Conservation (phyloP, 2,329 filamentous ascomycete species). For the Didymella sp. region DNA sequence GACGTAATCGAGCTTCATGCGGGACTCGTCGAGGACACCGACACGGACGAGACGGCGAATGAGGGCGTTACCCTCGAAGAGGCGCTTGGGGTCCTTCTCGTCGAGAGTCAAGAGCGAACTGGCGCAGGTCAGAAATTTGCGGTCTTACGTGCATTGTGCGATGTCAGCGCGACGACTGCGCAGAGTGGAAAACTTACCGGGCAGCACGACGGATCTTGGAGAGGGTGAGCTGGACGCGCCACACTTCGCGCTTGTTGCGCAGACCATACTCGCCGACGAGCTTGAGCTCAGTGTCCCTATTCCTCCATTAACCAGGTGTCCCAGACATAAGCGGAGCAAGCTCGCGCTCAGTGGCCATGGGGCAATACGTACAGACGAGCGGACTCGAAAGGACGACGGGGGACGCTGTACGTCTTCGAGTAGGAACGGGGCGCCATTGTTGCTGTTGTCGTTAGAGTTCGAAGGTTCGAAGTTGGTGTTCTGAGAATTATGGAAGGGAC, state of each 20-base stretch:
- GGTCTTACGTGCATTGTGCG: slow-evolving; percentile 16
- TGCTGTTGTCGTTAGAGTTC: slow-evolving; percentile 41
- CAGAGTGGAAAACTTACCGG: slow-evolving; percentile 69
- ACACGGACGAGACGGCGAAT: slow-evolving; percentile 99
- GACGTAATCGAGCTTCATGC: slow-evolving; percentile 99
- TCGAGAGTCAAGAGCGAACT: slow-evolving; percentile 99
- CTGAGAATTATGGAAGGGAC: slow-evolving; percentile 17
- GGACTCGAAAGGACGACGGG: slow-evolving; percentile 97
- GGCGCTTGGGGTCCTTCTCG: slow-evolving; percentile 99
- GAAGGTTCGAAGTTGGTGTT: slow-evolving; percentile 18
- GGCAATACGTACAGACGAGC: slow-evolving; percentile 93
- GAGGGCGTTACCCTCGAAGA: slow-evolving; percentile 99
- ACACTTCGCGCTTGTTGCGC: slow-evolving; percentile 99
- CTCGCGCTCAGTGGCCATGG: slow-evolving; percentile 96
- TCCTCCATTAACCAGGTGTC: slow-evolving; percentile 68
- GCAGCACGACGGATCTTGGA: slow-evolving; percentile 99
- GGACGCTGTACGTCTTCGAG: slow-evolving; percentile 99
- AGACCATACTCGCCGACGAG: slow-evolving; percentile 99
- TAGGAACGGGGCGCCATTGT: slow-evolving; percentile 70
- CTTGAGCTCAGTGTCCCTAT: slow-evolving; percentile 99
- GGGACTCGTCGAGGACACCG: slow-evolving; percentile 99
- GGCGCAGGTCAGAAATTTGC: slow-evolving; percentile 33
- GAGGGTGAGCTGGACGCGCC: slow-evolving; percentile 98
- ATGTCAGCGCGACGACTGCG: slow-evolving; percentile 18
- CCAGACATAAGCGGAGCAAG: slow-evolving; percentile 98